A percentile compares a stretch with the other conserved stretches of the same genome.
Conservation (phyloP, 164 flowering plant genomes). For the Brasenia schreberi region DNA sequence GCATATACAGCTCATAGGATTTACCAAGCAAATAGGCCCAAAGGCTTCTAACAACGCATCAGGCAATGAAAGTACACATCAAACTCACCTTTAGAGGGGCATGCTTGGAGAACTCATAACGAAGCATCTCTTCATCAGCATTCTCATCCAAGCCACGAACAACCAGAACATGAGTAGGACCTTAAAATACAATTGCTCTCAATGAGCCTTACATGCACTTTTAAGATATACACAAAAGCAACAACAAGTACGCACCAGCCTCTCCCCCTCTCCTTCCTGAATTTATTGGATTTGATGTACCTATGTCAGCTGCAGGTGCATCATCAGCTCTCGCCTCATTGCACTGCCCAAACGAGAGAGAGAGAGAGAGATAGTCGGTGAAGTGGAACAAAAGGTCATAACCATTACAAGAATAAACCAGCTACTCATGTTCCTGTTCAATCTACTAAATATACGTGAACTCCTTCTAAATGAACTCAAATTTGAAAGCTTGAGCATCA, state of each 20-base stretch:
- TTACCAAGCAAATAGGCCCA: no score
- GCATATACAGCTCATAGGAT: slow-evolving; percentile 11
- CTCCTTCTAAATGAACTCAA: no score
- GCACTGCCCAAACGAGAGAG: slow-evolving; percentile 34
- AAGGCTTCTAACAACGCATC: not conserved
- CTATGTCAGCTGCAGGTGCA: slow-evolving; percentile 84
- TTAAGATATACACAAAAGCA: not conserved
- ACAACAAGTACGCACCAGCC: slow-evolving; percentile 32
- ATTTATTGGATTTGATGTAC: slow-evolving; percentile 37
- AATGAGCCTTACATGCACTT: not conserved
- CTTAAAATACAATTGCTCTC: slow-evolving; percentile 19
- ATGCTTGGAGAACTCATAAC: slow-evolving; percentile 96
- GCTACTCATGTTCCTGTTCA: no score
- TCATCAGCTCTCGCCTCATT: slow-evolving; percentile 81
- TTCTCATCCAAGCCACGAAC: slow-evolving; percentile 98
- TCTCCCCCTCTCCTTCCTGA: slow-evolving; percentile 70
- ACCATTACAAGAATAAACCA: no score
- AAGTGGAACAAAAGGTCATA: no score
- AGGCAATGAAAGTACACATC: not conserved
- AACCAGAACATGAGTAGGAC: slow-evolving; percentile 96
- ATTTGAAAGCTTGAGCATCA: no score
- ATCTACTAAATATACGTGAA: no score
- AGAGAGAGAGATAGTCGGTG: not conserved
- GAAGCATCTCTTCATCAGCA: slow-evolving; percentile 99
- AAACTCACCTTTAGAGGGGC: slow-evolving; percentile 84